A percentile compares a stretch with the other conserved stretches of the same genome.
Evolutionary conservation across 768 basidiomycete species (phyloP).

Genomic region (Tricholoma saponaceum): DNA sequence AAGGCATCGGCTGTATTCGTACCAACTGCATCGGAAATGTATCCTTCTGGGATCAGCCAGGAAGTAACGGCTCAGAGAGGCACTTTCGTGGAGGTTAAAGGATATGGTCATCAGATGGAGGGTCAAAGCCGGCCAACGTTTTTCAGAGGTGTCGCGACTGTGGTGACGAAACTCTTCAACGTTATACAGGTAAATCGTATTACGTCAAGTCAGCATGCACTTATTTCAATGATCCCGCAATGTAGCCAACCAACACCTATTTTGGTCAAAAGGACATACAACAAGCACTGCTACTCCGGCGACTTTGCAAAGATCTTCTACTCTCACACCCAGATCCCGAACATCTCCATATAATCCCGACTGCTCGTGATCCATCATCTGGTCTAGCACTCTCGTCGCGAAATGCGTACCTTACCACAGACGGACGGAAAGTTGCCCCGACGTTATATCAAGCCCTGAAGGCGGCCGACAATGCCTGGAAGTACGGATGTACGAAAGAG

Average conservation of each 20-base stretch:
- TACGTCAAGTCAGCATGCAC: neutral
- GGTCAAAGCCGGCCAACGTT: slow-evolving; percentile 84
- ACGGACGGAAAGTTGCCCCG: slow-evolving; percentile 64
- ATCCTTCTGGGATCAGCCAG: slow-evolving; percentile 87
- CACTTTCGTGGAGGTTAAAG: slow-evolving; percentile 90
- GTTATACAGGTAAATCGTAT: slow-evolving; percentile 63
- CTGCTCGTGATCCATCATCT: slow-evolving; percentile 60
- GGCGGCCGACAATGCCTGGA: slow-evolving; percentile 55
- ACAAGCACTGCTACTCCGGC: slow-evolving; percentile 82
- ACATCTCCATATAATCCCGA: slow-evolving; percentile 85
- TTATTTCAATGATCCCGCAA: slow-evolving; percentile 2
- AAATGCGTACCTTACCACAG: slow-evolving; percentile 71
- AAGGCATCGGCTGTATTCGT: slow-evolving; percentile 71
- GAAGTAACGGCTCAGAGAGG: slow-evolving; percentile 72
- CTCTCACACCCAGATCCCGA: slow-evolving; percentile 69
- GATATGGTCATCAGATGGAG: slow-evolving; percentile 91
- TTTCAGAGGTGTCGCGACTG: slow-evolving; percentile 93
- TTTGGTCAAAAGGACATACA: slow-evolving; percentile 99
- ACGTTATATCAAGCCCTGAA: slow-evolving; percentile 67
- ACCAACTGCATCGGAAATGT: slow-evolving; percentile 81
- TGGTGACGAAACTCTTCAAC: slow-evolving; percentile 95
- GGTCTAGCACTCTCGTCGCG: slow-evolving; percentile 87
- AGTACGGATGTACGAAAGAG: slow-evolving; percentile 41
- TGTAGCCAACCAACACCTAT: slow-evolving; percentile 85
- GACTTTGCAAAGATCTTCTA: slow-evolving; percentile 75